Conservation (phyloP, 1,284 basidiomycete genomes). For the Hemileia vastatrix region DNA sequence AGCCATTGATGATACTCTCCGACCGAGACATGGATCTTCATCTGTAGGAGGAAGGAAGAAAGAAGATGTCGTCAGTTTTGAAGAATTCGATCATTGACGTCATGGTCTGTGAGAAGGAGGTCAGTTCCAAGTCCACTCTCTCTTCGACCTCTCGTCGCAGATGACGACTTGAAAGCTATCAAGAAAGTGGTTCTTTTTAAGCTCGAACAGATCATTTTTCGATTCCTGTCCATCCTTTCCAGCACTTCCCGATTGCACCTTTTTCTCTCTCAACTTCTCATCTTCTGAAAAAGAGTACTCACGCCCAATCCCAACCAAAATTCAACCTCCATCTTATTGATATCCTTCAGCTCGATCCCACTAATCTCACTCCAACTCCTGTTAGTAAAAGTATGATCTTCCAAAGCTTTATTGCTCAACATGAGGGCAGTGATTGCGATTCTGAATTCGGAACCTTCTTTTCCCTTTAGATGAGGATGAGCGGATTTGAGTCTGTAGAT, state of each 20-base stretch:
- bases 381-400: constrained; percentile 30
- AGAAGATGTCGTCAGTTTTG: neutral
- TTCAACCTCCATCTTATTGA: constrained; percentile 43
- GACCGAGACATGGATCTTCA: constrained; percentile 34
- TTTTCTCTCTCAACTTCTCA: too few relatives aligned
- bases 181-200: too few relatives aligned
- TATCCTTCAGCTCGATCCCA: constrained; percentile 36
- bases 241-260: too few relatives aligned
- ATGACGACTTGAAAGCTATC: too few relatives aligned
- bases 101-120: too few relatives aligned
- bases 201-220: too few relatives aligned
- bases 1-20: constrained; percentile 37
- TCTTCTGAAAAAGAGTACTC: too few relatives aligned
- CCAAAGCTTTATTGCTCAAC: constrained; percentile 37
- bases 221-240: too few relatives aligned
- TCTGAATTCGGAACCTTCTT: constrained; percentile 40
- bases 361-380: constrained; percentile 44
- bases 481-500: constrained; percentile 37
- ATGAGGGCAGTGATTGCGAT: constrained; percentile 40
- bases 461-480: constrained; percentile 34
- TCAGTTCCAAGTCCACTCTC: too few relatives aligned
- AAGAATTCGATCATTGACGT: too few relatives aligned
- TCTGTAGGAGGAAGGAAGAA: constrained; percentile 6
- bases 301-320: constrained; percentile 40
- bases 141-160: too few relatives aligned